Evolutionary conservation across 345 rosid genomes (phyloP).

Genomic region (Sonneratia caseolaris): DNA sequence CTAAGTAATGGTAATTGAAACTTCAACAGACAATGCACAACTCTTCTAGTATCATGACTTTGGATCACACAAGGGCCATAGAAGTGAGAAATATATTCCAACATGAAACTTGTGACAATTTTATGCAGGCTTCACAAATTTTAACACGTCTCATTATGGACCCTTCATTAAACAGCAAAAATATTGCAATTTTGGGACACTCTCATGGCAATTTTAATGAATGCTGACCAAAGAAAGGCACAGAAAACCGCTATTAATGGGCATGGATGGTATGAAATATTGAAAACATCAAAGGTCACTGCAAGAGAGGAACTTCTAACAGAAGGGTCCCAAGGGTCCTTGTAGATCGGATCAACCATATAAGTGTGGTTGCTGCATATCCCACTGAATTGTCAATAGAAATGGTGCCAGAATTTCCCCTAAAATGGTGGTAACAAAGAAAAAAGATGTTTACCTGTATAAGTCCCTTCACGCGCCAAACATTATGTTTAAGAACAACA

Average conservation of each 20-base stretch:
- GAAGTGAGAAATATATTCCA: too few relatives aligned
- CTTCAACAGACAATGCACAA: too few relatives aligned
- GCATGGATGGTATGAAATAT: too few relatives aligned
- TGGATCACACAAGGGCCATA: too few relatives aligned
- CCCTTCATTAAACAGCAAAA: not conserved
- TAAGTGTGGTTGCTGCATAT: not conserved
- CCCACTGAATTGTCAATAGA: not conserved
- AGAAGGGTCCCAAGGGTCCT: too few relatives aligned
- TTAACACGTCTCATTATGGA: too few relatives aligned
- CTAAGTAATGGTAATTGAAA: too few relatives aligned
- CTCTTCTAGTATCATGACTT: too few relatives aligned
- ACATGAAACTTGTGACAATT: too few relatives aligned
- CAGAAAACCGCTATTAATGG: too few relatives aligned
- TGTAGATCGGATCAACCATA: not conserved
- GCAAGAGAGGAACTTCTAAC: too few relatives aligned
- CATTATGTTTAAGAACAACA: constrained; percentile 37
- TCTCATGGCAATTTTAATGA: not conserved
- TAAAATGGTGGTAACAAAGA: not conserved
- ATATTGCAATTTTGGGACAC: not conserved
- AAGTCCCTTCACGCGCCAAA: constrained; percentile 47
- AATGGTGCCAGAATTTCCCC: not conserved
- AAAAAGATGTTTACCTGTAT: constrained; percentile 26
- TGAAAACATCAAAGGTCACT: not conserved
- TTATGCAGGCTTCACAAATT: too few relatives aligned
- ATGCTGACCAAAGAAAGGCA: not conserved